Evolutionary conservation across 1,139 yeast species (phyloP), one percentile per base, ranked within the genome.

Genomic region (Yamadazyma aaseri): DNA sequence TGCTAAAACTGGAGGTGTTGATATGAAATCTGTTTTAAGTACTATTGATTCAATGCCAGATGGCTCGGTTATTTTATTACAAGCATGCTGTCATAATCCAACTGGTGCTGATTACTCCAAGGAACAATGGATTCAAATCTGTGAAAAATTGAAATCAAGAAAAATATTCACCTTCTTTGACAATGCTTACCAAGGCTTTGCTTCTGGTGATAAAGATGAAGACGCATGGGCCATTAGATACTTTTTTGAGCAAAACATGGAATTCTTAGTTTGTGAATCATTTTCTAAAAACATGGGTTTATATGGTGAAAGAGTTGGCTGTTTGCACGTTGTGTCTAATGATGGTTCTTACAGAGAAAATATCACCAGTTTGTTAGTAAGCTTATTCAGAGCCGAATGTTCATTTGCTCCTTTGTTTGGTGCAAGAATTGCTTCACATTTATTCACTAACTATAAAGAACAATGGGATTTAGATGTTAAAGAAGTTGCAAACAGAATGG

Each of bases 31-130:
- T 9, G 46, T 61, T 14, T 37, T 55, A 26, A 37, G 40, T 4
- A 58, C 69, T 5, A 47, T 68, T 38, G 47, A 55, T 5, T 20
- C 44, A 1, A 71, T 70, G 12, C 60, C 64, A 2, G 38, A 31
- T 14, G 46, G 53, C 16, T 56, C 71, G 0, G 61, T 64, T 9
- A 63, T 69, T 36, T 65, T 90, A 36, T 71, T 90, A 41, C 97
- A 90, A 63, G 95, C 96, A 5, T 89, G 97, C 56, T 94, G 97
- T 52, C 97, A 90, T 68, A 90, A 90, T 63, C 97, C 97, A 26
- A 90, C 97, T 10, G 97, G 97, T 21, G 79, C 90, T 44, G 97
- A 90, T 57, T 94, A 95, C 42, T 73, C 86, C 9, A 61, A 62
- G 32, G 85, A 80, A 33, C 90, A 90, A 56, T 90, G 97, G 97